These are phyloP conservation scores for Pogostemon cablin DNA, from an alignment of 257 asterid species.

Conservation along the genomic window DNA sequence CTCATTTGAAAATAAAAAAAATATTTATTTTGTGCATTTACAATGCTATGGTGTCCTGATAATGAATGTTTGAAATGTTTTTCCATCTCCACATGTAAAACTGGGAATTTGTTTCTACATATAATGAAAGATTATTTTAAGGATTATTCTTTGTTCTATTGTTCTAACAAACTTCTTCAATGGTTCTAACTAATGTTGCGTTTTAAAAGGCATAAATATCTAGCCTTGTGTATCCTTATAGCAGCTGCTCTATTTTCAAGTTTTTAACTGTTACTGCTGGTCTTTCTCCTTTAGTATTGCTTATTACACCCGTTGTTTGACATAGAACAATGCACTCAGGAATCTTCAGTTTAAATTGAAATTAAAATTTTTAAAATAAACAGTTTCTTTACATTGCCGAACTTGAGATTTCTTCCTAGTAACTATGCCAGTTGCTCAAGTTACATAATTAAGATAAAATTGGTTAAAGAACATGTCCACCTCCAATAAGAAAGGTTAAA, in stretches of 20 bases:
- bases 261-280: background rate
- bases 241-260: conserved; percentile 3
- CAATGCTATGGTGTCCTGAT: conserved; percentile 14
- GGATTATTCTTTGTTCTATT: background rate
- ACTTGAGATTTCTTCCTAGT: background rate
- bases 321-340: background rate
- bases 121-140: background rate
- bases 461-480: too few species aligned
- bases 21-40: background rate
- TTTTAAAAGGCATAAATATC: background rate
- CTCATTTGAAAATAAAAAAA: background rate
- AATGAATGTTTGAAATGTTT: background rate
- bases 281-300: background rate
- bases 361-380: conserved; percentile 19
- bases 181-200: background rate
- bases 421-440: too few species aligned
- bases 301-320: background rate
- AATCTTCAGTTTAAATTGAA: conserved; percentile 27
- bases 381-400: conserved; percentile 7
- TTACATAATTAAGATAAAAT: too few species aligned
- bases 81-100: conserved; percentile 3
- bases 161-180: background rate
- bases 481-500: background rate
- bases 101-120: background rate
- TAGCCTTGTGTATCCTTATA: conserved; percentile 1